Conservation (phyloP, 371 early-diverging fungal genomes). For the Mortierella sp. region DNA sequence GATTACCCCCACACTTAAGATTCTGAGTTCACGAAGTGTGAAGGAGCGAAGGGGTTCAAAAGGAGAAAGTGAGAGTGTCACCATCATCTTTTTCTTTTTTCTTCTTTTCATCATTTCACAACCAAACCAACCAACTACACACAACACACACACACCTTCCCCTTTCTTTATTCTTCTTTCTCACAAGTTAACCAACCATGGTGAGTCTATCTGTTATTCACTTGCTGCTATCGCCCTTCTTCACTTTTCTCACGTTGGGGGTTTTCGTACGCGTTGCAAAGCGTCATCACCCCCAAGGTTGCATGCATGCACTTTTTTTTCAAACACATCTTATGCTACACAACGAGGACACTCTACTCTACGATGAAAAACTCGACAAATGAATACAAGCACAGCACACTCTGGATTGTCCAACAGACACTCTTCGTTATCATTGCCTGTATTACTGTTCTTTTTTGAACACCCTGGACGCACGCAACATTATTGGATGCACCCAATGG, state of each 20-base stretch:
- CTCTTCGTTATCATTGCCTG: too few relatives aligned
- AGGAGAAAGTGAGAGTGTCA: neutral
- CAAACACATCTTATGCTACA: too few relatives aligned
- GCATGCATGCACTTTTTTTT: too few relatives aligned
- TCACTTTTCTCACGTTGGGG: slow-evolving; percentile 3
- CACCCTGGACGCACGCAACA: neutral
- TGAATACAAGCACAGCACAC: too few relatives aligned
- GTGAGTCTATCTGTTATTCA: neutral
- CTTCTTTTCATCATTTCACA: neutral
- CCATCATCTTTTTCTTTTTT: slow-evolving; percentile 7
- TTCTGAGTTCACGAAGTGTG: neutral
- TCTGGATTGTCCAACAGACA: too few relatives aligned
- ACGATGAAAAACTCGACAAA: too few relatives aligned
- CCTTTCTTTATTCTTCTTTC: neutral
- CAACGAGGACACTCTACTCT: too few relatives aligned
- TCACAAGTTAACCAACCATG: neutral
- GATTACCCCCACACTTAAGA: neutral
- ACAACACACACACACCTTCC: neutral
- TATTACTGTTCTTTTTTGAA: neutral
- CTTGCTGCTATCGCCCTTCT: neutral
- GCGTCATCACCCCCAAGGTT: too few relatives aligned
- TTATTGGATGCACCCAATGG: neutral
- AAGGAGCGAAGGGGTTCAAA: neutral
- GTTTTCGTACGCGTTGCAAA: too few relatives aligned
- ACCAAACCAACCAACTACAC: neutral